Evolutionary conservation across 2,329 filamentous ascomycete genomes (phyloP).

Genomic region (Daldinia eschscholtzii): DNA sequence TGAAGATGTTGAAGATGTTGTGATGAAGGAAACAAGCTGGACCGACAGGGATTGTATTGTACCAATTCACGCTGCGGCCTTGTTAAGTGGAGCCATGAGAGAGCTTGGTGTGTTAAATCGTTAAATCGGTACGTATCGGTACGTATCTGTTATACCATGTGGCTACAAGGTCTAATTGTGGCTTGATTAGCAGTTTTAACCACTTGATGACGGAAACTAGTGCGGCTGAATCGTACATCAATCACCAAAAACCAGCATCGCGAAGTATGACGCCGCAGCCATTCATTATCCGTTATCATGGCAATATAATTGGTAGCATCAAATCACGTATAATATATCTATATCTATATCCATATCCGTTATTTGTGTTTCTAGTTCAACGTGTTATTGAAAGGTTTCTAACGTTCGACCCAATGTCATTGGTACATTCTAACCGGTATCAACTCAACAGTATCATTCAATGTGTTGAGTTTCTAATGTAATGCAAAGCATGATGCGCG

Average conservation of each 20-base stretch:
- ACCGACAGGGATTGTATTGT: neutral
- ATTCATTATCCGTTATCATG: neutral
- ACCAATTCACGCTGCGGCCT: neutral
- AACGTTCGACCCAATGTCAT: too few species aligned
- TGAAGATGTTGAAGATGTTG: constrained; percentile 7
- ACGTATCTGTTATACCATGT: neutral
- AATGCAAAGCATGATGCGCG: too few species aligned
- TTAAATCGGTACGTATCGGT: neutral
- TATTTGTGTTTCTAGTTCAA: too few species aligned
- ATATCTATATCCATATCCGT: too few species aligned
- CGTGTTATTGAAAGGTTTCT: too few species aligned
- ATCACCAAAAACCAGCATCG: neutral
- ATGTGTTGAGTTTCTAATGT: too few species aligned
- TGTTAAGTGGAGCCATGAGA: neutral
- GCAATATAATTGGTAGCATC: too few species aligned
- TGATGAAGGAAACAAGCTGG: constrained; percentile 1
- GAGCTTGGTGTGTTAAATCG: neutral
- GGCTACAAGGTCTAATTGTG: constrained; percentile 1
- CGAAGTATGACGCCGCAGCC: neutral
- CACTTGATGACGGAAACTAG: neutral
- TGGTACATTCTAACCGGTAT: too few species aligned
- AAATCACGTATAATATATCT: too few species aligned
- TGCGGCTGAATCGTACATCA: neutral
- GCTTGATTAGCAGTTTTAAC: neutral
- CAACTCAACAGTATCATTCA: too few species aligned